Evolutionary conservation across 2,329 filamentous ascomycete species (phyloP).

Genomic region (Cladosporium colombiae): DNA sequence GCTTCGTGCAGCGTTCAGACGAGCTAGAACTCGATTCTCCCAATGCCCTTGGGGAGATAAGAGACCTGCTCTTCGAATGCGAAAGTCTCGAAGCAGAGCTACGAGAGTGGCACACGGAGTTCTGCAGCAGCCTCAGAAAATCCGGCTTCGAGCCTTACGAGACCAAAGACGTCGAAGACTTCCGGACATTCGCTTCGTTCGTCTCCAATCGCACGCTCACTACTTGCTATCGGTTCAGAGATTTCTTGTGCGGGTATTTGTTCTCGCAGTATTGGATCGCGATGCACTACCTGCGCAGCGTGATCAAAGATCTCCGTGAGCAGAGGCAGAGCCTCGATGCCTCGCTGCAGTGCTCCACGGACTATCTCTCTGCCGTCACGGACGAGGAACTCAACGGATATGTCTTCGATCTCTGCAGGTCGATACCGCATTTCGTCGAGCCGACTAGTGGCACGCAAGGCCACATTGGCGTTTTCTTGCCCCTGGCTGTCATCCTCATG

Average conservation of each 20-base stretch:
- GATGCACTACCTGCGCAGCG: conserved; percentile 33
- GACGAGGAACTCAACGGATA: conserved; percentile 32
- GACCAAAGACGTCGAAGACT: conserved; percentile 28
- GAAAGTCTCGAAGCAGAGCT: conserved; percentile 27
- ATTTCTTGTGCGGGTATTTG: conserved; percentile 35
- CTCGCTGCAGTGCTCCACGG: neutral
- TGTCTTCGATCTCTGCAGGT: conserved; percentile 31
- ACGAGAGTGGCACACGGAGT: conserved; percentile 27
- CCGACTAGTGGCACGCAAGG: conserved; percentile 33
- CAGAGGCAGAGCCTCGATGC: conserved; percentile 12
- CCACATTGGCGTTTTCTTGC: conserved; percentile 35
- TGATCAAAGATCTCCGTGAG: conserved; percentile 20
- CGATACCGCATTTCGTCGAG: conserved; percentile 34
- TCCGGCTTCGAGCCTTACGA: conserved; percentile 21
- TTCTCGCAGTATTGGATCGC: conserved; percentile 35
- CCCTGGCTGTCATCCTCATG: conserved; percentile 31
- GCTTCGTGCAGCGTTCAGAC: conserved; percentile 31
- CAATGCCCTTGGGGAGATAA: conserved; percentile 21
- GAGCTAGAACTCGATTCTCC: conserved; percentile 22
- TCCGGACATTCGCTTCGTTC: conserved; percentile 28
- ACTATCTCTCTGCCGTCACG: conserved; percentile 1
- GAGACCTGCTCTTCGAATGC: conserved; percentile 27
- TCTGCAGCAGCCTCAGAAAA: neutral
- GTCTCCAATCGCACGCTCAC: conserved; percentile 31
- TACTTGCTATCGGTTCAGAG: conserved; percentile 31